These are phyloP conservation scores for Blastomyces parvus DNA, from an alignment of 2,329 filamentous ascomycete species.

Conservation along the genomic window DNA sequence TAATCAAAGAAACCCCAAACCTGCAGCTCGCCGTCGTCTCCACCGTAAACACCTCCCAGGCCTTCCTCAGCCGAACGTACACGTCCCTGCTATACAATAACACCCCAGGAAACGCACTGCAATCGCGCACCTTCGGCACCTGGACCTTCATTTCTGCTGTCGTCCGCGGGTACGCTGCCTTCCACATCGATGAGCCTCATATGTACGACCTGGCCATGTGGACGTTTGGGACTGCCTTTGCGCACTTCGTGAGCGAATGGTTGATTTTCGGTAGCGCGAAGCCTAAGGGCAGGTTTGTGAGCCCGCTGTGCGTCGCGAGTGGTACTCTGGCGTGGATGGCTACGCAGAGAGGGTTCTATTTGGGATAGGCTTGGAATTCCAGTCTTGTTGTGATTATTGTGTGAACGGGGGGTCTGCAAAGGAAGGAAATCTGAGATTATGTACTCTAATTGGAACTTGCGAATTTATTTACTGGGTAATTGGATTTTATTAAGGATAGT, in stretches of 20 bases:
- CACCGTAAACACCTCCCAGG: conserved; percentile 74
- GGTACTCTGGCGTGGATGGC: conserved; percentile 53
- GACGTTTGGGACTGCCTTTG: conserved; percentile 69
- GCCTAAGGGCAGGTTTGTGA: conserved; percentile 50
- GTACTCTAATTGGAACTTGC: background rate
- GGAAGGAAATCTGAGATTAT: background rate
- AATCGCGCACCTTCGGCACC: conserved; percentile 71
- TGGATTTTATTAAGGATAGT: background rate
- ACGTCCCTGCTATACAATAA: conserved; percentile 74
- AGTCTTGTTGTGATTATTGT: background rate
- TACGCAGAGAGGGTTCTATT: conserved; percentile 42
- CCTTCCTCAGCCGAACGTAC: conserved; percentile 69
- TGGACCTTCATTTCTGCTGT: conserved; percentile 75
- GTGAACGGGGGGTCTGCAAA: background rate
- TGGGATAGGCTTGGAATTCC: conserved; percentile 13
- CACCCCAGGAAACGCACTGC: conserved; percentile 54
- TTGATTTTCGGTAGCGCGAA: conserved; percentile 66
- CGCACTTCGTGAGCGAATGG: conserved; percentile 74
- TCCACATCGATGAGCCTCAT: conserved; percentile 61
- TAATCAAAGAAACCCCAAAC: background rate
- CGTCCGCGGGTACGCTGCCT: conserved; percentile 72
- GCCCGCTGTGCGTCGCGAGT: conserved; percentile 50
- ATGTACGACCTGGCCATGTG: conserved; percentile 73
- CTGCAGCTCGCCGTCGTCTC: conserved; percentile 70
- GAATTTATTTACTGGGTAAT: background rate